Conservation (phyloP, 2,329 filamentous ascomycete genomes). For the Alternaria sp. region DNA sequence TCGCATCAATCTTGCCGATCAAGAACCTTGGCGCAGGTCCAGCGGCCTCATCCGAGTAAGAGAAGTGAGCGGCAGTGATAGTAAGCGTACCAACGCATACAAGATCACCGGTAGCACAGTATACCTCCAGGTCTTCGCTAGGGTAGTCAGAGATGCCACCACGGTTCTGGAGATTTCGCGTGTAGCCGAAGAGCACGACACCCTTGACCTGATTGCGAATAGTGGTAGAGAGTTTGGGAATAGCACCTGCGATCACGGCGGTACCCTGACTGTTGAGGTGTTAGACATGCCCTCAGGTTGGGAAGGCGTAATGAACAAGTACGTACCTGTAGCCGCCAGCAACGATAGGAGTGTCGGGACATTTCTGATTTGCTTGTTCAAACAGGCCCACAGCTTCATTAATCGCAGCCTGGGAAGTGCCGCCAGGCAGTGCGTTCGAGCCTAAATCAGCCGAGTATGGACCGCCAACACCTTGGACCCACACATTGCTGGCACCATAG, state of each 20-base stretch:
- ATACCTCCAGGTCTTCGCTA: conserved; percentile 40
- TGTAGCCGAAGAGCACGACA: conserved; percentile 51
- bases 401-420: conserved; percentile 43
- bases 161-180: conserved; percentile 47
- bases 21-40: conserved; percentile 37
- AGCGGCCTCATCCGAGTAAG: conserved; percentile 36
- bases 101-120: conserved; percentile 44
- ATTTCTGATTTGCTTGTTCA: conserved; percentile 46
- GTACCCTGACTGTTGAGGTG: conserved; percentile 44
- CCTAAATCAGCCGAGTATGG: conserved; percentile 45
- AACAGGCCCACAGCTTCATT: conserved; percentile 45
- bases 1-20: conserved; percentile 21
- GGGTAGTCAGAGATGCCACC: conserved; percentile 47
- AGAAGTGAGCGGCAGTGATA: conserved; percentile 43
- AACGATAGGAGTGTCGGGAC: conserved; percentile 48
- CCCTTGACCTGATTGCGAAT: conserved; percentile 45
- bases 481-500: conserved; percentile 32
- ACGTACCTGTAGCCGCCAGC: conserved; percentile 52
- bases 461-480: conserved; percentile 44
- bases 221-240: conserved; percentile 33
- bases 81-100: conserved; percentile 46
- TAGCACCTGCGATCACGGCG: conserved; percentile 47
- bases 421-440: conserved; percentile 42
- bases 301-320: background rate
- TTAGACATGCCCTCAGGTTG: background rate